These are phyloP conservation scores for Trametopsis cervina DNA, from an alignment of 768 basidiomycete species.

Conservation along the genomic window DNA sequence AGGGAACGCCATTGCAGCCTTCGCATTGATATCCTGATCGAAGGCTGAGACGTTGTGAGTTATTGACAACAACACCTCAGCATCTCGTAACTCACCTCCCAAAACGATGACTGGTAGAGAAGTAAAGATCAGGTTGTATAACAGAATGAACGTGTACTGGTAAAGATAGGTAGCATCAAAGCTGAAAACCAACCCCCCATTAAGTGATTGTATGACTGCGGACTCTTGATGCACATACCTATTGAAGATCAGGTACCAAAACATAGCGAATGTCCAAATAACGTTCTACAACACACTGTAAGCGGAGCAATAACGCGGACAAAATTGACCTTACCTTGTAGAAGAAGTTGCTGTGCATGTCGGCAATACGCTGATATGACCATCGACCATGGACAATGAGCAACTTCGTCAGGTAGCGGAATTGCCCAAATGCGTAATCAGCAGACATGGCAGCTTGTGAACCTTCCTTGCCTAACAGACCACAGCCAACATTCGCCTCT, in stretches of 20 bases:
- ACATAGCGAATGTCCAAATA: slow-evolving; percentile 89
- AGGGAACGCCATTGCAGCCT: slow-evolving; percentile 86
- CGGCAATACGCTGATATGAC: slow-evolving; percentile 94
- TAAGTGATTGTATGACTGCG: slow-evolving; percentile 4
- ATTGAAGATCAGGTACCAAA: slow-evolving; percentile 92
- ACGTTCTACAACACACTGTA: slow-evolving; percentile 52
- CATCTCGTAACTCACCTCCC: slow-evolving; percentile 53
- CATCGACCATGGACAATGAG: slow-evolving; percentile 93
- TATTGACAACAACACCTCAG: neutral
- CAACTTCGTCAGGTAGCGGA: slow-evolving; percentile 87
- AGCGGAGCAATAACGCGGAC: neutral
- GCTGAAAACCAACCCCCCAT: slow-evolving; percentile 38
- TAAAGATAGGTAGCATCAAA: slow-evolving; percentile 95
- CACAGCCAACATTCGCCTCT: slow-evolving; percentile 97
- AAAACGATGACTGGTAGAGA: slow-evolving; percentile 87
- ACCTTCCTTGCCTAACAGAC: slow-evolving; percentile 88
- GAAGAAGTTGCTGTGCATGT: slow-evolving; percentile 98
- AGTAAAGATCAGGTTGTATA: slow-evolving; percentile 91
- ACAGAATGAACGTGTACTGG: slow-evolving; percentile 88
- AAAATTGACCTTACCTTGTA: slow-evolving; percentile 66
- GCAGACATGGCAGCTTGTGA: slow-evolving; percentile 99
- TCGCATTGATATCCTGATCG: slow-evolving; percentile 91
- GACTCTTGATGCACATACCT: slow-evolving; percentile 37
- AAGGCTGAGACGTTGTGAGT: slow-evolving; percentile 46
- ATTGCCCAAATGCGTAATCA: slow-evolving; percentile 97